phyloP scores from a whole-genome alignment of 495 filamentous ascomycete species.

The Talaromyces stipitatus region DNA sequence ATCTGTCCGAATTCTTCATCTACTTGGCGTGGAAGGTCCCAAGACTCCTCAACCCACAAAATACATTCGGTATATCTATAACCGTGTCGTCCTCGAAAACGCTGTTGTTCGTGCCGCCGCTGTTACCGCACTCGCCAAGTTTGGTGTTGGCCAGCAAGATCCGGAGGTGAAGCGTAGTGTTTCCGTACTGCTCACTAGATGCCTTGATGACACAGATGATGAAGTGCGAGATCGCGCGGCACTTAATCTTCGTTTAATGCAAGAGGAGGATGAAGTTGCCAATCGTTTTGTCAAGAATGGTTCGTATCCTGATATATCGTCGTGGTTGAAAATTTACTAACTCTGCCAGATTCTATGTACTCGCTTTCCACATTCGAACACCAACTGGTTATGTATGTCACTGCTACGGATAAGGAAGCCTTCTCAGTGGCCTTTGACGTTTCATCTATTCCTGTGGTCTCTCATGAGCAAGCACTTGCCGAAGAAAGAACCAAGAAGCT shows the following conservation, averaged over 20 bases:
- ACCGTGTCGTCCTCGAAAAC: slow-evolving; percentile 95
- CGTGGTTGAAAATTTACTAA: neutral
- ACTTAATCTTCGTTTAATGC: slow-evolving; percentile 82
- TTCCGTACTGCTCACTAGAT: slow-evolving; percentile 82
- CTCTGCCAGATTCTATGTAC: slow-evolving; percentile 54
- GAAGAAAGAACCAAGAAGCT: slow-evolving; percentile 96
- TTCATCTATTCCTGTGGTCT: slow-evolving; percentile 84
- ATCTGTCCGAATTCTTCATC: slow-evolving; percentile 87
- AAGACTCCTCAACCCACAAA: slow-evolving; percentile 95
- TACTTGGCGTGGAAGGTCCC: slow-evolving; percentile 89
- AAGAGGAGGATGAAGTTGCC: slow-evolving; percentile 76
- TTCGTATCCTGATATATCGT: slow-evolving; percentile 27
- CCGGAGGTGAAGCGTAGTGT: slow-evolving; percentile 94
- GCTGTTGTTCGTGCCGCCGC: slow-evolving; percentile 92
- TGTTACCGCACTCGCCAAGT: slow-evolving; percentile 92
- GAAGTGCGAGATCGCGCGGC: slow-evolving; percentile 96
- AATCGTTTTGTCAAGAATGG: slow-evolving; percentile 85
- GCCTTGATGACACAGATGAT: slow-evolving; percentile 94
- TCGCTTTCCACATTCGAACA: slow-evolving; percentile 95
- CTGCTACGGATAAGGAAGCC: slow-evolving; percentile 73
- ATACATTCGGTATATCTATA: slow-evolving; percentile 99
- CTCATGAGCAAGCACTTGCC: slow-evolving; percentile 92
- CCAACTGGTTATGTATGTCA: slow-evolving; percentile 96
- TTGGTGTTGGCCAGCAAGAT: slow-evolving; percentile 94
- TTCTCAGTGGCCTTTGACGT: slow-evolving; percentile 87